Conservation (phyloP, 1,284 basidiomycete genomes). For the Cerioporus squamosus region DNA sequence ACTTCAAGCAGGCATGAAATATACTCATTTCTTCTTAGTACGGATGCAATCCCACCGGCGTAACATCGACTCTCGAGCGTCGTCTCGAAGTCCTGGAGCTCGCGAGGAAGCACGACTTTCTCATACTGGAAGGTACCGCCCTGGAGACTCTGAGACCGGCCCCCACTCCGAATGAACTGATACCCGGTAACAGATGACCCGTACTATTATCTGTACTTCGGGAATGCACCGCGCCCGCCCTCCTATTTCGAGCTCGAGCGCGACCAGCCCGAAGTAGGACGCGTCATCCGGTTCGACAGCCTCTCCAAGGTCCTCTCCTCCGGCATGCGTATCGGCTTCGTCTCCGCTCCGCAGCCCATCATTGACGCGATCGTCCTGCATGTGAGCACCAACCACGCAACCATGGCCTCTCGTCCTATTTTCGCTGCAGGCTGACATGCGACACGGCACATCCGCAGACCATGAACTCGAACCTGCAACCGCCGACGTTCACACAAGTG, state of each 20-base stretch:
- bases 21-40: conserved; percentile 47
- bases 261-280: conserved; percentile 62
- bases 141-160: neutral
- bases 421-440: neutral
- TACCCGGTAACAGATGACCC: conserved; percentile 63
- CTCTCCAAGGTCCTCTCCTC: conserved; percentile 88
- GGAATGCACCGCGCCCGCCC: conserved; percentile 62
- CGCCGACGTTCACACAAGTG: conserved; percentile 78
- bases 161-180: too few species aligned
- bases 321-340: conserved; percentile 83
- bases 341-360: conserved; percentile 77
- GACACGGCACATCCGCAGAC: conserved; percentile 22
- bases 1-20: too few species aligned
- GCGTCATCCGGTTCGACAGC: conserved; percentile 88
- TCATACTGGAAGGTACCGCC: conserved; percentile 81
- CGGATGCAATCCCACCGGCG: conserved; percentile 86
- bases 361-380: conserved; percentile 77
- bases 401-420: neutral
- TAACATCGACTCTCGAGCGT: conserved; percentile 74
- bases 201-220: conserved; percentile 78
- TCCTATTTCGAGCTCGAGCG: conserved; percentile 84
- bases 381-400: conserved; percentile 51
- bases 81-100: conserved; percentile 81
- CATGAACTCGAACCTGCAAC: conserved; percentile 68
- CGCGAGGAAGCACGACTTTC: conserved; percentile 75